Evolutionary conservation across 345 rosid species (phyloP), one percentile per base, ranked within the genome.

Genomic region (Murraya paniculata): DNA sequence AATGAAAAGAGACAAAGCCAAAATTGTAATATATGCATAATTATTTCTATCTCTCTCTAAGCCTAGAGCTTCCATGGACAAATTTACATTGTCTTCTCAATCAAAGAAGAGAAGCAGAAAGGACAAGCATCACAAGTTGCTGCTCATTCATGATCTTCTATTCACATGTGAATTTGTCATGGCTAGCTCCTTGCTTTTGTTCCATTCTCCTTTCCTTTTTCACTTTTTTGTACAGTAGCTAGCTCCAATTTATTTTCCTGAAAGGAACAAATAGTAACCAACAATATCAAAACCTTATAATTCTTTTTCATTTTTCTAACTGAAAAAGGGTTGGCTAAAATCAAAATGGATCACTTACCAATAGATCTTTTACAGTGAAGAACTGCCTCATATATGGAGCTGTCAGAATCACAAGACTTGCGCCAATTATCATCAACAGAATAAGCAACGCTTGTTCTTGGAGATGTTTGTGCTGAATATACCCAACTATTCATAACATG

Each of bases 351-450:
- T 6, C 55, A 58, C 80, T 33, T 84, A 87, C 97, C 98, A 22
- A 89, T 85, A 38, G 99, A 95, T 89, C 88, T 89, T 78, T 95
- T 93, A 91, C 99, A 95, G 84, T 95, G 99, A 60, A 93, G 94
- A 77, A 95, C 99, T 4, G 98, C 99, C 76, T 95, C 99, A 62
- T 93, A 84, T 41, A 93, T 95, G 27, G 99, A 93, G 86, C 91
- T 90, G 73, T 93, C 98, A 0, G 99, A 95, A 71, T 93, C 96
- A 60, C 92, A 93, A 30, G 98, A 95, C 73, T 71, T 85, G 58
- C 96, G 85, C 93, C 97, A 90, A 70, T 53, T 53, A 53, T 85
- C 85, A 67, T 91, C 96, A 19, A 81, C 82, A 2, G 93, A 83
- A 81, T 76, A 89, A 5, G 92, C 89, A 3, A 88, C 86, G 75